A percentile compares a stretch with the other conserved stretches of the same genome.
These are phyloP conservation scores for Cicer chorassanicum DNA, from an alignment of 306 rosid genomes.

Conservation along the genomic window DNA sequence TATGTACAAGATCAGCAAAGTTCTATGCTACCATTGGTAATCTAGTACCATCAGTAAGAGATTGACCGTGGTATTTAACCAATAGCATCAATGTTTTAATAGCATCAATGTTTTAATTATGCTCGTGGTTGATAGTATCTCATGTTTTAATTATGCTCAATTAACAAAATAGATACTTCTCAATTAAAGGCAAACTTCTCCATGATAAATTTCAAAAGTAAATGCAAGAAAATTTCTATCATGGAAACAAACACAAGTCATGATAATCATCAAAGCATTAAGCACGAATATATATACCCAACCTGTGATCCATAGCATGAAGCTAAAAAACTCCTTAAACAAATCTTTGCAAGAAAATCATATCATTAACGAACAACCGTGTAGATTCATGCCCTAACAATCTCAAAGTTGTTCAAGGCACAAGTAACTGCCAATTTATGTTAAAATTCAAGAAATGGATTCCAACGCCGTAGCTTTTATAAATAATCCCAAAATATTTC, in stretches of 20 bases:
- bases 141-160: background rate
- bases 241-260: constrained; percentile 30
- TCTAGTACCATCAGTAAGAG: background rate
- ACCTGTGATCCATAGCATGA: constrained; percentile 41
- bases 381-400: constrained; percentile 37
- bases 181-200: background rate
- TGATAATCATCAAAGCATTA: constrained; percentile 12
- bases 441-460: constrained; percentile 20
- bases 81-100: background rate
- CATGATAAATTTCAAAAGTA: background rate
- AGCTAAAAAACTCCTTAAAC: constrained; percentile 30
- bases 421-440: constrained; percentile 44
- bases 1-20: background rate
- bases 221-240: constrained; percentile 1
- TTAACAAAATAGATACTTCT: background rate
- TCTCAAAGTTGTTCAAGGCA: constrained; percentile 43
- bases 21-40: background rate
- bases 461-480: too few relatives aligned
- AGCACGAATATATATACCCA: constrained; percentile 1
- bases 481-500: too few relatives aligned
- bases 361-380: constrained; percentile 35
- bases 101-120: background rate
- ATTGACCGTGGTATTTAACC: constrained; percentile 1
- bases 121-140: background rate
- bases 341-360: constrained; percentile 44